Evolutionary conservation across 129 eudicot genomes (phyloP).

Genomic region (Gnaphalium uliginosum): DNA sequence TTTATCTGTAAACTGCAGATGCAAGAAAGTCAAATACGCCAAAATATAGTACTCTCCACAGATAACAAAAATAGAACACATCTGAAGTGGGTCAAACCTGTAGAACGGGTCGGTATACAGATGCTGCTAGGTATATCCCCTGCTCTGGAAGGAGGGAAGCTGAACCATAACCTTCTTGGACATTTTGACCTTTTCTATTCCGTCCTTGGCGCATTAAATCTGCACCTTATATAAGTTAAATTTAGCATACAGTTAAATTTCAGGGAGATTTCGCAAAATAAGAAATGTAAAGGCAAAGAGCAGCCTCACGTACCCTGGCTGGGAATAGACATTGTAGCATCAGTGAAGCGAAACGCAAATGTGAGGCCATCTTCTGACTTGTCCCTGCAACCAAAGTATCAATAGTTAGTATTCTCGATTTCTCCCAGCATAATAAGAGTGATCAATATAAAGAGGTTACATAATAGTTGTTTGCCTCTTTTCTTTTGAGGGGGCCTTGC

Average conservation of each 20-base stretch:
- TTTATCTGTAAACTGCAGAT: slow-evolving; percentile 86
- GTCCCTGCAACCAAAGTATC: slow-evolving; percentile 51
- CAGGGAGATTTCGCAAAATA: not conserved
- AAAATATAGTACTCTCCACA: slow-evolving; percentile 9
- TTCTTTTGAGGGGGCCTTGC: slow-evolving; percentile 81
- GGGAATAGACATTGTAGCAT: slow-evolving; percentile 55
- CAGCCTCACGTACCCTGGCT: slow-evolving; percentile 56
- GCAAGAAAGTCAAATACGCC: slow-evolving; percentile 16
- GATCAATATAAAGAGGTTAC: not conserved
- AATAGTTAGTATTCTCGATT: not conserved
- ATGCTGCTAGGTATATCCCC: slow-evolving; percentile 96
- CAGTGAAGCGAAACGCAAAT: slow-evolving; percentile 93
- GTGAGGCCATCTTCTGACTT: slow-evolving; percentile 93
- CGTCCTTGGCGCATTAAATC: slow-evolving; percentile 87
- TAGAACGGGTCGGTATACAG: slow-evolving; percentile 91
- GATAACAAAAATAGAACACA: slow-evolving; percentile 4
- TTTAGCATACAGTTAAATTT: slow-evolving; percentile 1
- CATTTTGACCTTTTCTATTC: slow-evolving; percentile 80
- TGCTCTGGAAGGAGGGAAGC: slow-evolving; percentile 93
- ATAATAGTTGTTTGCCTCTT: slow-evolving; percentile 55
- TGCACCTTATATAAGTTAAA: slow-evolving; percentile 41
- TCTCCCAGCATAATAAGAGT: slow-evolving; percentile 9
- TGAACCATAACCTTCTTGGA: slow-evolving; percentile 96
- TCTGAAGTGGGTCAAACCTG: slow-evolving; percentile 56
- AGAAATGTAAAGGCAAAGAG: slow-evolving; percentile 17